phyloP scores from a whole-genome alignment of 73 alveolate genomes.

The Paramecium octaurelia region DNA sequence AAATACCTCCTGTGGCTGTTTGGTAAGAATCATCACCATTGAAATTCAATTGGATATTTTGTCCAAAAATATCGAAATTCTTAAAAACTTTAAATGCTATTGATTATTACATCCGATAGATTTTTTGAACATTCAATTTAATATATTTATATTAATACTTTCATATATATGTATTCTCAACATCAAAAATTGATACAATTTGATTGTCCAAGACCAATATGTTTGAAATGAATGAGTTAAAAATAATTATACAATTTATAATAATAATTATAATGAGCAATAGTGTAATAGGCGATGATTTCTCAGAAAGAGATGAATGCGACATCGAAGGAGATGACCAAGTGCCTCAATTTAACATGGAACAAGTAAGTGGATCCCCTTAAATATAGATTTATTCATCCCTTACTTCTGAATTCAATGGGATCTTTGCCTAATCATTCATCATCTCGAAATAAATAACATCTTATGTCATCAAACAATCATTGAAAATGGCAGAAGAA shows the following conservation, averaged over 20 bases:
- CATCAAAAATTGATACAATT: neutral
- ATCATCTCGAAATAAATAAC: neutral
- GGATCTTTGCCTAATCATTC: neutral
- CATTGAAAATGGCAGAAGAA: slow-evolving; percentile 28
- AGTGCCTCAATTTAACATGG: neutral
- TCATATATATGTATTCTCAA: neutral
- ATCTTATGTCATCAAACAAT: neutral
- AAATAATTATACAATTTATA: neutral
- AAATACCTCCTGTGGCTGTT: slow-evolving; percentile 23
- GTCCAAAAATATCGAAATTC: slow-evolving; percentile 22
- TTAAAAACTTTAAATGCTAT: neutral
- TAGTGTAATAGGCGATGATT: neutral
- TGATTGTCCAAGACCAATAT: neutral
- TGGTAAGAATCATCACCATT: slow-evolving; percentile 16
- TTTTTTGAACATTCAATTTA: neutral
- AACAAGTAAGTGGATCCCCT: neutral
- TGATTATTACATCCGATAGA: neutral
- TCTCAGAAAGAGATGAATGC: neutral
- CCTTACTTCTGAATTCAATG: neutral
- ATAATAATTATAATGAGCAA: slow-evolving; percentile 22
- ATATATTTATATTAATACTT: neutral
- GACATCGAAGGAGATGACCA: neutral
- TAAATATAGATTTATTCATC: neutral
- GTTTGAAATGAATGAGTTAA: neutral
- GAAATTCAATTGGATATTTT: neutral